Evolutionary conservation across 108 stramenopile genomes (phyloP), one percentile per base, ranked within the genome.

Genomic region (Skeletonema tropicum): DNA sequence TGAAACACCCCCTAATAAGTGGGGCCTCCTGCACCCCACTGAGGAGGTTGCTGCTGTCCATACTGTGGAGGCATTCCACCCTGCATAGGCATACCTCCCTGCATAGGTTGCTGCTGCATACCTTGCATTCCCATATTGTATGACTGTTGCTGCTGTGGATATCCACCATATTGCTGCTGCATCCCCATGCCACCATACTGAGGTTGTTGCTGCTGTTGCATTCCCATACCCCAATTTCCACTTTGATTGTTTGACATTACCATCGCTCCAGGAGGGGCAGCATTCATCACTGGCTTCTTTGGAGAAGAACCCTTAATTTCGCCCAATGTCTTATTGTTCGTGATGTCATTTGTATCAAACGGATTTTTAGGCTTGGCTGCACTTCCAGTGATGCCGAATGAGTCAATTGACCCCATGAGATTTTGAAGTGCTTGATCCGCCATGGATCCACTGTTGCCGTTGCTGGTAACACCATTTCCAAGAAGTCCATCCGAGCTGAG

Each of bases 141-240:
- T 52, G 76, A 75, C 21, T 76, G 79, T 48, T 45, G 64, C 30
- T 30, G 64, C 64, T 52, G 39, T 57, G 42, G 60, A 3, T 65
- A 36, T 38, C 63, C 83, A 59, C 60, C 66, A 0, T 52, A n/a
- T 21, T 45, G 58, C 49, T 73, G 80, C 38, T 49, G 67, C 69
- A 75, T 70, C 12, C 74, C 71, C 69, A 75, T 70, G 6, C 58
- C 45, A n/a, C 73, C 76, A 61, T 84, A 78, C 59, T 70, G 55
- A 62, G 75, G 36, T 23, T 64, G 69, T 61, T 85, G 80, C 49
- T 80, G 67, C 60, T 64, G 70, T 29, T 71, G 79, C 88, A 70
- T 83, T 79, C 15, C 87, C 86, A 30, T 76, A 76, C 84, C 86
- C 91, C 70, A 83, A 73, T 89, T 90, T 25, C 89, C 89, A 66